Conservation (phyloP, 495 filamentous ascomycete species). For the Xylaria nigripes region DNA sequence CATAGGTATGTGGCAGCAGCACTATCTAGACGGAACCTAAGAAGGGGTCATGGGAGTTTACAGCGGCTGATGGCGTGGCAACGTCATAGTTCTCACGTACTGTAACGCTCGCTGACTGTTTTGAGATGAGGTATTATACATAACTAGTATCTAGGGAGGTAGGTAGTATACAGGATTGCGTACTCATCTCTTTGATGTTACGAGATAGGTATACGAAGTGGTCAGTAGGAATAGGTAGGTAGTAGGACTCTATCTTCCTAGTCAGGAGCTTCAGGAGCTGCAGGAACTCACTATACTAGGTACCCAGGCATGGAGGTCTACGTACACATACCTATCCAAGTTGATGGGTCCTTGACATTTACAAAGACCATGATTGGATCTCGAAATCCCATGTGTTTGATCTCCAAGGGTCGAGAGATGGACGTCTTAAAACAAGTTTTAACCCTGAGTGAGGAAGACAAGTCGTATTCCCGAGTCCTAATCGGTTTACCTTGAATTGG, state of each 20-base stretch:
- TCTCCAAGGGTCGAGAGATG: neutral
- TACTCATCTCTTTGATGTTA: too few relatives aligned
- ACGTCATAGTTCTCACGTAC: neutral
- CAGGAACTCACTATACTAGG: constrained; percentile 2
- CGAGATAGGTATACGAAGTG: too few relatives aligned
- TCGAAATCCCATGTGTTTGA: neutral
- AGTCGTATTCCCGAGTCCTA: too few relatives aligned
- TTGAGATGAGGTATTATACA: too few relatives aligned
- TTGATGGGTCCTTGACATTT: neutral
- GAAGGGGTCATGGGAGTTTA: neutral
- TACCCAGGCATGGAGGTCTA: too few relatives aligned
- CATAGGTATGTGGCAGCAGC: neutral
- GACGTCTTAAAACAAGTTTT: neutral
- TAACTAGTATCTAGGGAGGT: neutral
- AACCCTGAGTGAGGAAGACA: neutral
- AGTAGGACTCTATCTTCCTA: too few relatives aligned
- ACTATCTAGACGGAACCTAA: neutral
- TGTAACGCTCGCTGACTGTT: neutral
- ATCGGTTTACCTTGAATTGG: neutral
- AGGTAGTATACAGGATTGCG: neutral
- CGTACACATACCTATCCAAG: neutral
- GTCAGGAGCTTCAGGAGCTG: constrained; percentile 2
- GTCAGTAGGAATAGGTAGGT: too few relatives aligned
- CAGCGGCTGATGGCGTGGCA: neutral
- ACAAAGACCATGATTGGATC: neutral